These are phyloP conservation scores for Reticulascus tulasneorum DNA, from an alignment of 2,329 filamentous ascomycete species.

Conservation along the genomic window DNA sequence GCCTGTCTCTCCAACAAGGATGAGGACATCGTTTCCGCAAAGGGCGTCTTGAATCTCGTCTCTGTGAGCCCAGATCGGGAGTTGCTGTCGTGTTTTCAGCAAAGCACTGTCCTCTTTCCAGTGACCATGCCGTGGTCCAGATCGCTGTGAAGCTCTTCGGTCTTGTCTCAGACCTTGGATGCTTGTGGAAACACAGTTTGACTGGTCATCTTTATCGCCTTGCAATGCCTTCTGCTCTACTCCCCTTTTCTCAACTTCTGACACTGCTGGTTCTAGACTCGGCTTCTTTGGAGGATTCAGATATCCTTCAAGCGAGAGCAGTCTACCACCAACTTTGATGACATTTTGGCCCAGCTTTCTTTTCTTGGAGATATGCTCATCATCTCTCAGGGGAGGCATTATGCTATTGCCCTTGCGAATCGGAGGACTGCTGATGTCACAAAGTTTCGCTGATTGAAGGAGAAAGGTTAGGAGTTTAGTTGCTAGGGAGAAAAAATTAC, in stretches of 20 bases:
- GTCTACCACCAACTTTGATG: conserved; percentile 43
- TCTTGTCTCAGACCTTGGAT: conserved; percentile 1
- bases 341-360: conserved; percentile 31
- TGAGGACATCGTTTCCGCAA: conserved; percentile 65
- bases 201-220: conserved; percentile 1
- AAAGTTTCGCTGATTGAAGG: not conserved
- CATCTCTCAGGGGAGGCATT: conserved; percentile 14
- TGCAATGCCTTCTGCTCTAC: not conserved
- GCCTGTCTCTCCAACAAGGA: conserved; percentile 90
- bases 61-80: conserved; percentile 78
- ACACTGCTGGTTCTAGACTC: conserved; percentile 3
- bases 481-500: too few relatives aligned
- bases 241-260: conserved; percentile 1
- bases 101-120: conserved; percentile 26
- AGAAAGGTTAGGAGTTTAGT: too few relatives aligned
- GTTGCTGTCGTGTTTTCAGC: conserved; percentile 53
- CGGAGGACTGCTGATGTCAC: conserved; percentile 9
- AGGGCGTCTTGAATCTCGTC: conserved; percentile 65
- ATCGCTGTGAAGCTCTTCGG: conserved; percentile 8
- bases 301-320: conserved; percentile 47
- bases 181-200: conserved; percentile 1
- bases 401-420: conserved; percentile 15
- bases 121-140: conserved; percentile 8
- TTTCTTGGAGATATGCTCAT: conserved; percentile 31
- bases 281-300: conserved; percentile 30